Conservation (phyloP, 2,329 filamentous ascomycete species). For the Monosporascus cannonballus region DNA sequence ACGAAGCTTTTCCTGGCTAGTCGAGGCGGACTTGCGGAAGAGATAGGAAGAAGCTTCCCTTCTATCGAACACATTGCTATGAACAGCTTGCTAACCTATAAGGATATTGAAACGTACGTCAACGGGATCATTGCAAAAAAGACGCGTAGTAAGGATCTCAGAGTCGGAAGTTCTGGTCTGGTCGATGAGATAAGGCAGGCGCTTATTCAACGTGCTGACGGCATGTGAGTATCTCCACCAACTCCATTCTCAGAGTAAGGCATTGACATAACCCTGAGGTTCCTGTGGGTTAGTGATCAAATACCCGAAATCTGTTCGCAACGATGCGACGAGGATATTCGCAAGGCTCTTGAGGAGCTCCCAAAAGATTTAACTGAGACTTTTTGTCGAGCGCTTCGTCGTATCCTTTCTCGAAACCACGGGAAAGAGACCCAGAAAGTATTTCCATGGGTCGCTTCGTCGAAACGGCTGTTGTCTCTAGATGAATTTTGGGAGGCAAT, state of each 20-base stretch:
- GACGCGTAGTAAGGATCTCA: constrained; percentile 6
- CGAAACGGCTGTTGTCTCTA: constrained; percentile 26
- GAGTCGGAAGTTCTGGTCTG: constrained; percentile 8
- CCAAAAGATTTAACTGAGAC: constrained; percentile 25
- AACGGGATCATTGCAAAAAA: constrained; percentile 8
- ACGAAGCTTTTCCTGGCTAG: constrained; percentile 2
- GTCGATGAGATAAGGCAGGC: constrained; percentile 17
- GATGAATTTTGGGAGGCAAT: constrained; percentile 32
- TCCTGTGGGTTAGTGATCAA: constrained; percentile 14
- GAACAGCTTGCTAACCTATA: not conserved
- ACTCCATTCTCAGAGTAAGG: not conserved
- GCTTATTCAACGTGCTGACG: constrained; percentile 22
- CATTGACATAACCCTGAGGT: constrained; percentile 9
- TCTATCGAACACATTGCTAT: constrained; percentile 8
- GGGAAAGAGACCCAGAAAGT: constrained; percentile 15
- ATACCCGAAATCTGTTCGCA: constrained; percentile 11
- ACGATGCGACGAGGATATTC: constrained; percentile 16
- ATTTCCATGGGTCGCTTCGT: constrained; percentile 27
- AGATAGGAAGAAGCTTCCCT: constrained; percentile 3
- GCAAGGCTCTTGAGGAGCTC: constrained; percentile 21
- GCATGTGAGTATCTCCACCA: constrained; percentile 24
- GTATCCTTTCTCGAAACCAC: too few species aligned
- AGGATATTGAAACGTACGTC: constrained; percentile 18
- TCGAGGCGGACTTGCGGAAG: constrained; percentile 7
- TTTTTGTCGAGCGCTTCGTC: constrained; percentile 10